These are phyloP conservation scores for Skeletonema menzelii DNA, from an alignment of 108 stramenopile genomes.

Conservation along the genomic window DNA sequence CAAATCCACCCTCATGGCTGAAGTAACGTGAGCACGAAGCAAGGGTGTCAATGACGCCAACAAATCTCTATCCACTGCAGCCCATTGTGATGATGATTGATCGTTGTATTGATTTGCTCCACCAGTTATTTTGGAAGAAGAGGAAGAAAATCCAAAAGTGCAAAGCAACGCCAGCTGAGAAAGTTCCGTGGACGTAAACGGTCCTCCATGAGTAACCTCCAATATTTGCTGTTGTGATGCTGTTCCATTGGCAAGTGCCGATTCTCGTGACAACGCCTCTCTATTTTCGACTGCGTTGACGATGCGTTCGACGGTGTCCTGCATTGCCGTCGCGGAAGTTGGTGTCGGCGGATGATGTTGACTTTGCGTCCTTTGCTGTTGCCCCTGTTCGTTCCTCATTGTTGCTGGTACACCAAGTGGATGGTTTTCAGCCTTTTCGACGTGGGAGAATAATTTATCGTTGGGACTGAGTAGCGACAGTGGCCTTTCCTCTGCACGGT, in stretches of 20 bases:
- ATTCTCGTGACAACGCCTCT: constrained; percentile 36
- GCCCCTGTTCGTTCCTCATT: not conserved
- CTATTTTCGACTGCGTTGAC: constrained; percentile 40
- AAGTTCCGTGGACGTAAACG: constrained; percentile 48
- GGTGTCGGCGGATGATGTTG: constrained; percentile 7
- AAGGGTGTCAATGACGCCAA: constrained; percentile 38
- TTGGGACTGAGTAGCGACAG: not conserved
- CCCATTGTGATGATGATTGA: constrained; percentile 21
- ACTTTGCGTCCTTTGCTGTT: not conserved
- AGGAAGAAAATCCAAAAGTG: constrained; percentile 5
- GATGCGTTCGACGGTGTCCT: constrained; percentile 45
- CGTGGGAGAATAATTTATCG: constrained; percentile 10
- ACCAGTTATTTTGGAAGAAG: not conserved
- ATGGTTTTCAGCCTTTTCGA: not conserved
- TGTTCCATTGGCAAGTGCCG: constrained; percentile 11
- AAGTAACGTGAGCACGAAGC: constrained; percentile 48
- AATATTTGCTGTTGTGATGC: not conserved
- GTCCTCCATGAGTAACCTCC: constrained; percentile 38
- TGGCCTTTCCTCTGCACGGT: not conserved
- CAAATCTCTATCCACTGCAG: constrained; percentile 43
- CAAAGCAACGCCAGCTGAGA: constrained; percentile 47
- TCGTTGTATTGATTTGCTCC: constrained; percentile 1
- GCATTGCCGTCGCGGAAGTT: not conserved
- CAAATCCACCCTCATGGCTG: constrained; percentile 49
- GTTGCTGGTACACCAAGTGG: constrained; percentile 3